Evolutionary conservation across 2,329 filamentous ascomycete species (phyloP), one percentile per base, ranked within the genome.

Genomic region (Ophiocordyceps robertsii): DNA sequence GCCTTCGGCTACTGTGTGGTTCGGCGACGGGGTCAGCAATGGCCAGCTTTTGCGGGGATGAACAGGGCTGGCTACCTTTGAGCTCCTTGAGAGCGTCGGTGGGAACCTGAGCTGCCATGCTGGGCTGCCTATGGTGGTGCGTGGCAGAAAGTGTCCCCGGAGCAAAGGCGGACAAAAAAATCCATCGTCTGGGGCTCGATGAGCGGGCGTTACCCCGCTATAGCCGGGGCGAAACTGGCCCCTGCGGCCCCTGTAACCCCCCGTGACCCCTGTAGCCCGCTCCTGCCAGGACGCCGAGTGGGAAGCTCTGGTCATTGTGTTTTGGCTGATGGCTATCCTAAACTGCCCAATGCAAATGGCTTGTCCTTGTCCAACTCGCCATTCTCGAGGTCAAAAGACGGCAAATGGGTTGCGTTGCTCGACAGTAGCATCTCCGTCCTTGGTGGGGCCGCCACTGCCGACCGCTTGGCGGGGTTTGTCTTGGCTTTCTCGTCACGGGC

Each of bases 31-130:
- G 3, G n/a, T 13, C 31, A 13, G 31, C n/a, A 2, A 13, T 2
- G 31, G 8, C 11, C 12, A 32, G 31, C 4, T 8, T 13, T 2
- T 13, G n/a, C 31, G 8, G 11, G 4, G 31, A 9, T 6, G 7
- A 32, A n/a, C 31, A 11, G n/a, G 31, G 31, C 14, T n/a, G 6
- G 44, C 52, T 55, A 66, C 64, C 61, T 51, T 59, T 64, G 44
- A 66, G 64, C 61, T 63, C 62, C 49, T 66, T 60, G 46, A 66
- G 62, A 60, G 62, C 64, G 46, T 66, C 64, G 37, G 60, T 57
- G 51, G 64, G 62, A 46, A 56, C 56, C 60, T 67, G 60, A 45
- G 62, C 63, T 55, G 63, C 64, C 64, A 67, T 67, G 42, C 59
- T 65, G 56, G 49, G 49, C 43, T 43, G 43, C 36, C 43, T 46